Base-by-base conservation (phyloP, 2,329 filamentous ascomycete species). In the Thelonectria rubi region DNA sequence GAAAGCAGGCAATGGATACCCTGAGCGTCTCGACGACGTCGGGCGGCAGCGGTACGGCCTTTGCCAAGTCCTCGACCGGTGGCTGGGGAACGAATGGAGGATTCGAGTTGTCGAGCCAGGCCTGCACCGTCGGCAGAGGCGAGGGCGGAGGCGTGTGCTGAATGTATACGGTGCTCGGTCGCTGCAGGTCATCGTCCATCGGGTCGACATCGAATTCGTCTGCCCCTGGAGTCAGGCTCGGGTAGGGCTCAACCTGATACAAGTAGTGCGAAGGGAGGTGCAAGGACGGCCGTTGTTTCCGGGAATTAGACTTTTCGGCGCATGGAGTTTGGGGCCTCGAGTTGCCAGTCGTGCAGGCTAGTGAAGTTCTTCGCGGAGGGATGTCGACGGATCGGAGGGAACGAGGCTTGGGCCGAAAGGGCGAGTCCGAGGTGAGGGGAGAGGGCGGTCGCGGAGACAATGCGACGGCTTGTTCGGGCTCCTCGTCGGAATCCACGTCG, bases 1-100 rank as follows among this genome's bases (percentile, higher is more conserved):
- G 85, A 64, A 88, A 88, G 66, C 83, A 86, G 5, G 80, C 76
- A 11, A 86, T 80, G 0, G 82, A 85, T 6, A 86, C 79, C 26
- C 82, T 77, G 4, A 88, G 75, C 0, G 80, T 85, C 60, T 88
- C 84, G 42, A 87, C 72, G 3, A 86, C 78, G 24, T 86, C 80
- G 1, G 82, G 79, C 0, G 84, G 83, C 0, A 88, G 75, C 1
- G 82, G 85, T 6, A 87, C 73, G 0, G 75, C 74, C 49, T 73
- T 76, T 4, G 78, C 75, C 10, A 77, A 51, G 46, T 79, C 77
- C 2, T 79, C 77, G n/a, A 65, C 64, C 4, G 70, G 66, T 20
- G 74, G 63, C 26, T 73, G 69, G 2, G 74, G 64, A 2, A 73
- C 62, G 48, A 69, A 76, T 1, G 74, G 68, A 32, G 72, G 72